Conservation (phyloP, 2,329 filamentous ascomycete species). For the Arthrobotrys musiformis region DNA sequence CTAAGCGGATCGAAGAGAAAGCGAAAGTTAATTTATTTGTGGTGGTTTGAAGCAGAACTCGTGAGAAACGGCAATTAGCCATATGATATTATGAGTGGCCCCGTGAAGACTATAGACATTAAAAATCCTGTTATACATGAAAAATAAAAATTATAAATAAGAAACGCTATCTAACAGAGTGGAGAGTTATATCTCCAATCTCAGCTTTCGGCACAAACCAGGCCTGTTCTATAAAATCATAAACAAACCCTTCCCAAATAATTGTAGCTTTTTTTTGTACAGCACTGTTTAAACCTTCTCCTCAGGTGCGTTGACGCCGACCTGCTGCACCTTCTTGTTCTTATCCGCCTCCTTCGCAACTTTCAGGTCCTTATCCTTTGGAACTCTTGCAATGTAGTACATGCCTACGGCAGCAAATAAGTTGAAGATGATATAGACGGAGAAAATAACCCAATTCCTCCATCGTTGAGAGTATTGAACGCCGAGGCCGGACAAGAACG, state of each 20-base stretch:
- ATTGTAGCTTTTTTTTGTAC: slow-evolving; percentile 2
- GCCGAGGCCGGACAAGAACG: slow-evolving; percentile 66
- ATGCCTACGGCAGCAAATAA: slow-evolving; percentile 68
- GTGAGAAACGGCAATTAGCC: slow-evolving; percentile 7
- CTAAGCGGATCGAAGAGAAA: slow-evolving; percentile 11
- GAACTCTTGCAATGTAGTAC: slow-evolving; percentile 69
- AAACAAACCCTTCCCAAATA: slow-evolving; percentile 6
- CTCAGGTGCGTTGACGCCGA: slow-evolving; percentile 42
- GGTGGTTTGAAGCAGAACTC: background rate
- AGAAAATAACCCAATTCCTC: slow-evolving; percentile 75
- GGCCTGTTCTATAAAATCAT: slow-evolving; percentile 20
- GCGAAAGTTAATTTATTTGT: background rate
- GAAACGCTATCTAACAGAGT: slow-evolving; percentile 38
- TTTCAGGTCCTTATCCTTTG: slow-evolving; percentile 62
- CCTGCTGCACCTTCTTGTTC: slow-evolving; percentile 53
- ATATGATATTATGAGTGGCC: slow-evolving; percentile 12
- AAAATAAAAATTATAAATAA: background rate
- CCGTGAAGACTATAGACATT: slow-evolving; percentile 21
- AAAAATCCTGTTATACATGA: slow-evolving; percentile 26
- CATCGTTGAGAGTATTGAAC: slow-evolving; percentile 71
- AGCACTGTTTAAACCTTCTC: slow-evolving; percentile 33
- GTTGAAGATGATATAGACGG: slow-evolving; percentile 71
- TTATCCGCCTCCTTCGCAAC: slow-evolving; percentile 43
- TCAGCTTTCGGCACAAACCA: background rate
- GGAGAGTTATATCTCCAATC: background rate